Conservation (phyloP, 371 early-diverging fungal species). For the Chytridium lagenaria region DNA sequence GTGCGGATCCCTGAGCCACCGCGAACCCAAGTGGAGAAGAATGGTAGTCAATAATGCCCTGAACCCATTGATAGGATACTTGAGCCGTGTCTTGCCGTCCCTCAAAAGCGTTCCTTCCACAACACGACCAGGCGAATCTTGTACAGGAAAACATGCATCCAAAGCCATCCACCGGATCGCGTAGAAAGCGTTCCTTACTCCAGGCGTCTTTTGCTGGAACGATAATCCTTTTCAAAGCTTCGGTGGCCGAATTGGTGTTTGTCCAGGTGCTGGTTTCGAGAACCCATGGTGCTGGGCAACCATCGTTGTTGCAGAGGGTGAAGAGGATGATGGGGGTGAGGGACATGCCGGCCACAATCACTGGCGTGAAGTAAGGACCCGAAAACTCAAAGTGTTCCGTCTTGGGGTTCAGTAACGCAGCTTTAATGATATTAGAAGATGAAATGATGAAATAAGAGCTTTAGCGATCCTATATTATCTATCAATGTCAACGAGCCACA, state of each 20-base stretch:
- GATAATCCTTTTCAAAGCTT: neutral
- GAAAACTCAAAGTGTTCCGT: conserved; percentile 75
- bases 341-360: conserved; percentile 67
- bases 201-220: conserved; percentile 18
- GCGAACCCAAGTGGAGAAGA: neutral
- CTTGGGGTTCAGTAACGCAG: conserved; percentile 50
- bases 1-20: conserved; percentile 55
- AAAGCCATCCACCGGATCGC: conserved; percentile 71
- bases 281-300: conserved; percentile 57
- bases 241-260: conserved; percentile 17
- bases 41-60: conserved; percentile 60
- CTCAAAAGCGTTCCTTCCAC: conserved; percentile 75
- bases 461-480: too few species aligned
- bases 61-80: conserved; percentile 79
- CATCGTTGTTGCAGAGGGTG: conserved; percentile 68
- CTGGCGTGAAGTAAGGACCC: conserved; percentile 75
- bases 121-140: conserved; percentile 72
- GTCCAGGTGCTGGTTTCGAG: conserved; percentile 32
- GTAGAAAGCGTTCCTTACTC: conserved; percentile 51
- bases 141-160: conserved; percentile 69
- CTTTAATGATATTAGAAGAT: too few species aligned
- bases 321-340: conserved; percentile 66
- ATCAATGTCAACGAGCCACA: too few species aligned
- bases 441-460: too few species aligned
- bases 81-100: conserved; percentile 65